Percentiles rank a stretch among this genome's conserved stretches.
These are phyloP conservation scores for Magnusiomyces tetraspermus DNA, from an alignment of 1,139 yeast genomes.

Conservation along the genomic window DNA sequence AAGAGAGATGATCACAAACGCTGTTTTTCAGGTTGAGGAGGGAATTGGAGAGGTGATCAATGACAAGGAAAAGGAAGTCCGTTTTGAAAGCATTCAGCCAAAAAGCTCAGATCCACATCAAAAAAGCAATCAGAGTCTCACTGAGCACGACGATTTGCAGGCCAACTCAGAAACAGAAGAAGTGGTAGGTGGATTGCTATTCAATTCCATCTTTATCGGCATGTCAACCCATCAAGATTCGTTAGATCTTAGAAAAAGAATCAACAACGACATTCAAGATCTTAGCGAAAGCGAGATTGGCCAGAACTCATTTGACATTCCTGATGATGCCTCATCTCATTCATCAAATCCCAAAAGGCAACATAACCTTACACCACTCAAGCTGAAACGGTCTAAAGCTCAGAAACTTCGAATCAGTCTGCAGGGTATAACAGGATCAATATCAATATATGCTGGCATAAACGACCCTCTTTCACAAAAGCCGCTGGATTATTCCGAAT, in stretches of 20 bases:
- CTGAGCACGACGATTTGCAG: background rate
- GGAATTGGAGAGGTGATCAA: slow-evolving; percentile 34
- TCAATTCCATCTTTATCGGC: slow-evolving; percentile 64
- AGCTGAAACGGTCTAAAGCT: slow-evolving; percentile 51
- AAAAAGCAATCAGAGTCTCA: no score
- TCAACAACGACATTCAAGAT: slow-evolving; percentile 39
- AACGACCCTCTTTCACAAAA: slow-evolving; percentile 20
- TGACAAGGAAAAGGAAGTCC: slow-evolving; percentile 14
- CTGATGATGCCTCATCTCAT: slow-evolving; percentile 2
- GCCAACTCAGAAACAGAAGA: slow-evolving; percentile 17
- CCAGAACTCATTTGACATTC: no score
- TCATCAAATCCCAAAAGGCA: background rate
- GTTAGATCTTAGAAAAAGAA: slow-evolving; percentile 40
- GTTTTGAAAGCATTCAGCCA: slow-evolving; percentile 7
- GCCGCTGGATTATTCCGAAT: slow-evolving; percentile 3
- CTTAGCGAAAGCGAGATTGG: slow-evolving; percentile 28
- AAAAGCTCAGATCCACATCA: no score
- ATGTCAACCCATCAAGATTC: slow-evolving; percentile 46
- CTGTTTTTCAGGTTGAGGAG: slow-evolving; percentile 52
- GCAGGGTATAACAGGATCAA: slow-evolving; percentile 42
- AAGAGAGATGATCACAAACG: slow-evolving; percentile 51
- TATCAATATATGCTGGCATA: slow-evolving; percentile 40
- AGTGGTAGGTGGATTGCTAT: slow-evolving; percentile 54
- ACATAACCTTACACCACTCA: slow-evolving; percentile 30
- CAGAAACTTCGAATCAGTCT: slow-evolving; percentile 56